Conservation (phyloP, 768 basidiomycete species). For the Aureoboletus auriporus region DNA sequence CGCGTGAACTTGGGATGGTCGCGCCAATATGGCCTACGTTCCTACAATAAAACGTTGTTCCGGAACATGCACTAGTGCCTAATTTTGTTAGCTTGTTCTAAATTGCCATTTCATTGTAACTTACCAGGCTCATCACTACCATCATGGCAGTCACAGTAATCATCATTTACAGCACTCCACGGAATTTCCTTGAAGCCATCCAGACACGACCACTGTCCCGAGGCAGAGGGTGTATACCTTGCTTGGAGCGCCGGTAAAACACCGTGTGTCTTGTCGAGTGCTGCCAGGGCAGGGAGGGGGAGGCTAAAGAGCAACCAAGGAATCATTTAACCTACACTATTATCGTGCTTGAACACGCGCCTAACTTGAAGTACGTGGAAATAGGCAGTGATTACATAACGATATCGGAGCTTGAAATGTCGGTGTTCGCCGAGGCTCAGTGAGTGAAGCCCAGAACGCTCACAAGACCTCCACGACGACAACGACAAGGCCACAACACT, state of each 20-base stretch:
- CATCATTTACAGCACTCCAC: slow-evolving; percentile 85
- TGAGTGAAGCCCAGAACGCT: neutral
- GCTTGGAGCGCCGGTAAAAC: slow-evolving; percentile 51
- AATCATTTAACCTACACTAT: slow-evolving; percentile 35
- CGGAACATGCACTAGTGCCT: slow-evolving; percentile 86
- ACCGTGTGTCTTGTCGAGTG: slow-evolving; percentile 50
- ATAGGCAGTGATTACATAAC: slow-evolving; percentile 21
- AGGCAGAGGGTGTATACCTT: slow-evolving; percentile 50
- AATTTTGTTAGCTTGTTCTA: slow-evolving; percentile 4
- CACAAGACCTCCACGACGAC: slow-evolving; percentile 16
- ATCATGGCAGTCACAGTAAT: slow-evolving; percentile 91
- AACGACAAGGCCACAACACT: slow-evolving; percentile 20
- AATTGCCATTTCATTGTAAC: slow-evolving; percentile 7
- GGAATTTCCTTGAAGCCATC: slow-evolving; percentile 76
- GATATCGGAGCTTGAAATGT: slow-evolving; percentile 15
- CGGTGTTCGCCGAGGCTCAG: slow-evolving; percentile 18
- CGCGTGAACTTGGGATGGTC: slow-evolving; percentile 72
- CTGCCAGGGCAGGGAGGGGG: slow-evolving; percentile 38
- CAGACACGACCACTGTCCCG: slow-evolving; percentile 72
- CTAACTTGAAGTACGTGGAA: slow-evolving; percentile 2
- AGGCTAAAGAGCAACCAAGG: slow-evolving; percentile 44
- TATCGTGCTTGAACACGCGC: neutral
- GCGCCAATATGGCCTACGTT: slow-evolving; percentile 88
- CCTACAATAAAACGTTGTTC: slow-evolving; percentile 73
- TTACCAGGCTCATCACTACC: slow-evolving; percentile 94